A percentile compares a stretch with the other conserved stretches of the same genome.
These are phyloP conservation scores for Xylaria venustula DNA, from an alignment of 495 filamentous ascomycete genomes.

Conservation along the genomic window DNA sequence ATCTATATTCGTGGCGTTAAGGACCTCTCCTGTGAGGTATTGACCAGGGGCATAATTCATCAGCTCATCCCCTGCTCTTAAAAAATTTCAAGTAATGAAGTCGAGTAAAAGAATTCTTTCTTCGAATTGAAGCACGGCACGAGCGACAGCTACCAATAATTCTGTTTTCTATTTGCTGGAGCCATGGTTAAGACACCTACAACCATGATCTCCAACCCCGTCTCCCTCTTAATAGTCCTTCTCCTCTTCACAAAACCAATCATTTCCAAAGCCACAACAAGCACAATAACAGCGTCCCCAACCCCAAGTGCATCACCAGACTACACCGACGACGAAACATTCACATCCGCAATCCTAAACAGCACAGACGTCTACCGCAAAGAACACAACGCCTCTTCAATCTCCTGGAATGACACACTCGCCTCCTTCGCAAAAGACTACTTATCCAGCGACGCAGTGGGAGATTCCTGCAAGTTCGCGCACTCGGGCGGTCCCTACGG, in stretches of 20 bases:
- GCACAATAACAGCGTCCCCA: constrained; percentile 1
- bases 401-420: constrained; percentile 67
- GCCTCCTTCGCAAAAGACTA: constrained; percentile 50
- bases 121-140: too few species aligned
- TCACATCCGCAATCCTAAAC: constrained; percentile 60
- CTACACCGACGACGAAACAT: constrained; percentile 49
- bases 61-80: too few species aligned
- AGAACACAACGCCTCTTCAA: constrained; percentile 58
- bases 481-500: constrained; percentile 70
- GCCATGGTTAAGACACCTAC: neutral
- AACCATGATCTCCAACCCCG: neutral
- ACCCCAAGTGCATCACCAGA: constrained; percentile 32
- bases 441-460: constrained; percentile 14
- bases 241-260: neutral
- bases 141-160: too few species aligned
- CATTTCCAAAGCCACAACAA: neutral
- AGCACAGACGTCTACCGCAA: constrained; percentile 66
- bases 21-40: too few species aligned
- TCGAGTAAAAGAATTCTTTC: too few species aligned
- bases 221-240: neutral
- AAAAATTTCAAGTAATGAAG: too few species aligned
- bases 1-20: too few species aligned
- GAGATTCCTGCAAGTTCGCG: constrained; percentile 51
- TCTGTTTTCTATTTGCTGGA: too few species aligned
- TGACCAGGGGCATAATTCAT: too few species aligned